A percentile compares a stretch with the other conserved stretches of the same genome.
Evolutionary conservation across 257 asterid species (phyloP).

Genomic region (Linaria vulgaris): DNA sequence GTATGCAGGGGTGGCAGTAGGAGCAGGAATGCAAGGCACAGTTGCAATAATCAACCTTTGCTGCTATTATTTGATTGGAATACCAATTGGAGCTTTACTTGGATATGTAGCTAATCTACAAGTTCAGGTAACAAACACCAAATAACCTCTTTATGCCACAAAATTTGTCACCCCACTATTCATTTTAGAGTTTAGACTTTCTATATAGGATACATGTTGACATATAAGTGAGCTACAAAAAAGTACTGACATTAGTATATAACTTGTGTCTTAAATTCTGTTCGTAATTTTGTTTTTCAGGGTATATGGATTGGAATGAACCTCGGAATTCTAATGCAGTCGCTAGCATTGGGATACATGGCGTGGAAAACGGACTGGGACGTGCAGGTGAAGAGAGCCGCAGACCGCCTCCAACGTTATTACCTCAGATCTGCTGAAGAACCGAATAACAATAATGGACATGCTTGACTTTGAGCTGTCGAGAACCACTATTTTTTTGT

Average conservation of each 20-base stretch:
- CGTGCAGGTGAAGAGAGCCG: constrained; percentile 43
- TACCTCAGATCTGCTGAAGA: constrained; percentile 60
- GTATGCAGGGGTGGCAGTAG: constrained; percentile 60
- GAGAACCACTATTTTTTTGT: not conserved
- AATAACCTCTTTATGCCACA: not conserved
- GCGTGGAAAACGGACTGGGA: constrained; percentile 81
- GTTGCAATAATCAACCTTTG: constrained; percentile 54
- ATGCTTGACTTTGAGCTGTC: constrained; percentile 34
- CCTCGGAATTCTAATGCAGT: constrained; percentile 55
- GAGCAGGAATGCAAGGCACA: constrained; percentile 59
- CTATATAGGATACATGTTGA: too few species aligned
- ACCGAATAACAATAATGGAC: constrained; percentile 29
- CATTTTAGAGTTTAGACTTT: too few species aligned
- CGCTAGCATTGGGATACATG: constrained; percentile 70
- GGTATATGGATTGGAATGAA: constrained; percentile 94
- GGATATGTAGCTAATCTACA: constrained; percentile 48
- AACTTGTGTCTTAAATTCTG: not conserved
- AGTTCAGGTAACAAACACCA: constrained; percentile 41
- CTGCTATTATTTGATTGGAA: constrained; percentile 57
- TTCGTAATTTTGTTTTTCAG: constrained; percentile 28
- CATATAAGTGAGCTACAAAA: too few species aligned
- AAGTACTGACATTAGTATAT: not conserved
- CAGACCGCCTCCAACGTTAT: constrained; percentile 45
- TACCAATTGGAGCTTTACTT: constrained; percentile 54
- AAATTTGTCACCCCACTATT: too few species aligned